phyloP scores from a whole-genome alignment of 192 early-diverging fungal species.

The Geosiphon pyriformis region DNA sequence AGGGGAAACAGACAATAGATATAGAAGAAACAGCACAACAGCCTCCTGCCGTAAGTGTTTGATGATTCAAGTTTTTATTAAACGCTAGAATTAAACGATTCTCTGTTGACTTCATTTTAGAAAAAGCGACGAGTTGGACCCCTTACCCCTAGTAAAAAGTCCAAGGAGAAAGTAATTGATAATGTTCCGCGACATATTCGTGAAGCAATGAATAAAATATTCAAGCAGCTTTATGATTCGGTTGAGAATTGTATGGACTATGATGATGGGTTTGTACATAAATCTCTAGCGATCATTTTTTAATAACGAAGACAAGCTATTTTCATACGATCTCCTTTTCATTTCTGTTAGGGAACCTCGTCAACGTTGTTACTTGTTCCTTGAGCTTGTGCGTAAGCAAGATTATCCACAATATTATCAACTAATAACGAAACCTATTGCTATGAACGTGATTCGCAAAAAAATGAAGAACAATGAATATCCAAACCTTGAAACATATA shows the following conservation, averaged over 20 bases:
- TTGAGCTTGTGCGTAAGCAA: slow-evolving; percentile 61
- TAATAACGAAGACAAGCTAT: neutral
- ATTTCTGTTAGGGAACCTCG: slow-evolving; percentile 35
- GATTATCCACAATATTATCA: slow-evolving; percentile 89
- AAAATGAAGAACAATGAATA: slow-evolving; percentile 70
- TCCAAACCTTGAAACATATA: slow-evolving; percentile 56
- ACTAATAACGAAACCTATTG: slow-evolving; percentile 83
- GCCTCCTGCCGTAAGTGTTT: neutral
- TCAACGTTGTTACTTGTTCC: slow-evolving; percentile 70
- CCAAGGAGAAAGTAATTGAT: slow-evolving; percentile 42
- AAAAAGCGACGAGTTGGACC: slow-evolving; percentile 30
- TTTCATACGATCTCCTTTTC: neutral
- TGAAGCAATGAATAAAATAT: slow-evolving; percentile 49
- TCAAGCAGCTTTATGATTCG: slow-evolving; percentile 51
- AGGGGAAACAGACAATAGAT: slow-evolving; percentile 4
- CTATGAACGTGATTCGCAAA: slow-evolving; percentile 80
- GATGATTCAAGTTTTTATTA: neutral
- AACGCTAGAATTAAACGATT: neutral
- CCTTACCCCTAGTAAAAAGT: slow-evolving; percentile 1
- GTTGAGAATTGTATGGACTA: slow-evolving; percentile 55
- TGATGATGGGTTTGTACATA: slow-evolving; percentile 35
- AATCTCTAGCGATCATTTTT: neutral
- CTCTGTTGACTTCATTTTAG: slow-evolving; percentile 9
- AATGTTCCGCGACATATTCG: slow-evolving; percentile 43
- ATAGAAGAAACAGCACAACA: neutral